Evolutionary conservation across 495 filamentous ascomycete species (phyloP), one percentile per base, ranked within the genome.

Genomic region (Hypoxylon rickii): DNA sequence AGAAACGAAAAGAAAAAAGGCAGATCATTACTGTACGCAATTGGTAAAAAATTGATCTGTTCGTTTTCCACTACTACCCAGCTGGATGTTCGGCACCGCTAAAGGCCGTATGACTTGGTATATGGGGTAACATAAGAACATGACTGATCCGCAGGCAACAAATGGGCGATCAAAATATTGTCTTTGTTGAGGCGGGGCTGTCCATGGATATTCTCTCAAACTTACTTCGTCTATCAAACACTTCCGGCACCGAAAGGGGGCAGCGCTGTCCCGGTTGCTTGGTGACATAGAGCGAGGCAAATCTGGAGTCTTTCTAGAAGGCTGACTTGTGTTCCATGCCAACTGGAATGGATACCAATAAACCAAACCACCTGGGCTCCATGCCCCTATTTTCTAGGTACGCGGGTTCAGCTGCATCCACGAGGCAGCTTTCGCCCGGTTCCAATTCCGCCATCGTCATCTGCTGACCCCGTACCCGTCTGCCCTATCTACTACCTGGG

Each of bases 281-380:
- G 16, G 10, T 8, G 41, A 40, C 13, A 29, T 24, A 40, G 13
- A 12, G 18, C 38, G 15, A 39, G 58, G 58, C 51, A 36, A 47
- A 52, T 11, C 22, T 34, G 12, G 3, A 43, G 47, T 55, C 46
- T 51, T 55, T 51, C 46, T 56, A 34, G 37, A 52, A 62, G 59
- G 59, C 59, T 53, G 52, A 61, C 40, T 56, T 37, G 52, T 48
- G 44, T 26, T n/a, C n/a, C n/a, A n/a, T n/a, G n/a, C n/a, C n/a
- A n/a, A n/a, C n/a, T n/a, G n/a, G n/a, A n/a, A n/a, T n/a, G n/a
- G n/a, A n/a, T n/a, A n/a, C n/a, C n/a, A n/a, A n/a, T n/a, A n/a
- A n/a, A n/a, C n/a, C n/a, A n/a, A n/a, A n/a, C n/a, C n/a, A n/a
- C n/a, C n/a, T n/a, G n/a, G n/a, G n/a, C n/a, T n/a, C n/a, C n/a